Percentiles rank a stretch among this genome's conserved stretches.
phyloP scores from a whole-genome alignment of 371 early-diverging fungal genomes.

The Apophysomyces sp. region DNA sequence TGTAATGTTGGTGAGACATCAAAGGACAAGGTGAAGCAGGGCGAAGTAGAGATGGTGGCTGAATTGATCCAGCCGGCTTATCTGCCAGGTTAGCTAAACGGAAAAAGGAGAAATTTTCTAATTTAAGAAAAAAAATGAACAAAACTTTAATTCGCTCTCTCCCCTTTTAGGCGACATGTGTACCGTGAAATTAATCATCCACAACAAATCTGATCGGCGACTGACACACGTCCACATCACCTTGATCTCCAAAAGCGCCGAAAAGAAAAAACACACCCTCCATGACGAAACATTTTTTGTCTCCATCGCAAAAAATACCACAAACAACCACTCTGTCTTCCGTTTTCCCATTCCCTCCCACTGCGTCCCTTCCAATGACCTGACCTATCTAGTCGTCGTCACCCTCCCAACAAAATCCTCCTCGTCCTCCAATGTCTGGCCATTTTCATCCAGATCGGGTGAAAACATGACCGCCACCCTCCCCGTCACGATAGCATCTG shows the following conservation, averaged over 20 bases:
- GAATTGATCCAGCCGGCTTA: conserved; percentile 37
- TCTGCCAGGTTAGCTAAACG: conserved; percentile 34
- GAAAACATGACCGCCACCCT: conserved; percentile 8
- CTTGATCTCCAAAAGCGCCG: conserved; percentile 14
- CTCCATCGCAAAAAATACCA: conserved; percentile 29
- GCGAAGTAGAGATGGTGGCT: conserved; percentile 26
- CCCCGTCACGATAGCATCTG: conserved; percentile 16
- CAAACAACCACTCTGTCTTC: conserved; percentile 33
- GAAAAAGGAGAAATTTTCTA: conserved; percentile 3
- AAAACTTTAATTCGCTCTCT: neutral
- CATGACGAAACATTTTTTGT: conserved; percentile 30
- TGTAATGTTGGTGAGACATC: conserved; percentile 4
- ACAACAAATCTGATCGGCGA: conserved; percentile 35
- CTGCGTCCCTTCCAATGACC: conserved; percentile 28
- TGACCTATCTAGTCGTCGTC: conserved; percentile 27
- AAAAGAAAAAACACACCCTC: conserved; percentile 24
- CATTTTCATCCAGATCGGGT: neutral
- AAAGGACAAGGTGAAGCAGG: conserved; percentile 15
- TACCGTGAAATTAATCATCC: conserved; percentile 33
- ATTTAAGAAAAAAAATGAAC: neutral
- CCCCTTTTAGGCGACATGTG: conserved; percentile 34
- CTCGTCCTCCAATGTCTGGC: conserved; percentile 4
- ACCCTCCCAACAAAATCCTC: conserved; percentile 17
- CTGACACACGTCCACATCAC: conserved; percentile 34
- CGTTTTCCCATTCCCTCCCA: conserved; percentile 30